phyloP scores from a whole-genome alignment of 805 yeast species.

The Metschnikowia cubensis region DNA sequence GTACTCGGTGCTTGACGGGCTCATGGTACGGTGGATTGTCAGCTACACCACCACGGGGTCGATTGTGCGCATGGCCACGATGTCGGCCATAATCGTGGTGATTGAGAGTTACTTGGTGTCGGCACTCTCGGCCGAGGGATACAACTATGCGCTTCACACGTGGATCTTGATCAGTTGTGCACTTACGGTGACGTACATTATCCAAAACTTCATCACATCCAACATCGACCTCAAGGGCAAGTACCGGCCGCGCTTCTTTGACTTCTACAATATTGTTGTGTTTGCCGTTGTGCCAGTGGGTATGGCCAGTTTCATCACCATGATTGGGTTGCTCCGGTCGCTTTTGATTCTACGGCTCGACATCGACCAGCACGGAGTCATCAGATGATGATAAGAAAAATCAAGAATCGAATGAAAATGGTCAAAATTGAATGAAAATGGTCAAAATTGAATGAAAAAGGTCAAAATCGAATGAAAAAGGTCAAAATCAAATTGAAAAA shows the following conservation, averaged over 20 bases:
- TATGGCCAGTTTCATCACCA: slow-evolving; percentile 85
- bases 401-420: neutral
- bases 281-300: slow-evolving; percentile 99
- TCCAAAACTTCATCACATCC: slow-evolving; percentile 85
- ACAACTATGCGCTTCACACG: slow-evolving; percentile 73
- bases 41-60: slow-evolving; percentile 87
- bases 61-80: slow-evolving; percentile 77
- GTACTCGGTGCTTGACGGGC: slow-evolving; percentile 78
- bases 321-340: slow-evolving; percentile 77
- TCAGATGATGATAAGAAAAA: neutral
- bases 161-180: slow-evolving; percentile 91
- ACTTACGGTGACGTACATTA: slow-evolving; percentile 71
- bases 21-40: slow-evolving; percentile 92
- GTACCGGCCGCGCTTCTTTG: slow-evolving; percentile 62
- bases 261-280: slow-evolving; percentile 82
- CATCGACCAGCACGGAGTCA: slow-evolving; percentile 25
- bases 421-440: too few species aligned
- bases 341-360: slow-evolving; percentile 73
- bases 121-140: slow-evolving; percentile 62
- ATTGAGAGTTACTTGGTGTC: slow-evolving; percentile 65
- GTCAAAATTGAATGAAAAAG: too few species aligned
- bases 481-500: too few species aligned
- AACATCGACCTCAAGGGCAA: slow-evolving; percentile 52
- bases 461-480: too few species aligned
- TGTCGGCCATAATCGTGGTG: slow-evolving; percentile 69